A percentile compares a stretch with the other conserved stretches of the same genome.
phyloP scores from a whole-genome alignment of 306 rosid genomes.

The Comarum palustre region DNA sequence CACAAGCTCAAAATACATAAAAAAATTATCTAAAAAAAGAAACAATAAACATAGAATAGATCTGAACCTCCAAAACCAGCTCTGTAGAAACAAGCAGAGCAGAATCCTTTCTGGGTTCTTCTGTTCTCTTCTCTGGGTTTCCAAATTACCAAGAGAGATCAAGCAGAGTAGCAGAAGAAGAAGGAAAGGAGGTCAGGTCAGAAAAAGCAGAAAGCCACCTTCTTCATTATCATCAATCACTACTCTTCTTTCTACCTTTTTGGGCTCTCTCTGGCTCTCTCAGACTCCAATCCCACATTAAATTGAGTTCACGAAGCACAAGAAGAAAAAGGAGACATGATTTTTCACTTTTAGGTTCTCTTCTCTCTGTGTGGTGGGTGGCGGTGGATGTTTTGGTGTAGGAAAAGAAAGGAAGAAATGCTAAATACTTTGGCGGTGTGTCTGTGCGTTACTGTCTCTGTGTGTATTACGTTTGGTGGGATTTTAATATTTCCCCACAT shows the following conservation, averaged over 20 bases:
- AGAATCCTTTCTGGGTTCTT: constrained; percentile 5
- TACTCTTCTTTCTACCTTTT: constrained; percentile 10
- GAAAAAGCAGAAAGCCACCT: constrained; percentile 25
- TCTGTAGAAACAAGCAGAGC: constrained; percentile 11
- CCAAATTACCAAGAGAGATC: constrained; percentile 19
- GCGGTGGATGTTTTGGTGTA: not conserved
- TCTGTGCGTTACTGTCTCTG: not conserved
- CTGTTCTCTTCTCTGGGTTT: not conserved
- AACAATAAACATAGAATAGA: constrained; percentile 27
- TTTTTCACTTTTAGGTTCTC: not conserved
- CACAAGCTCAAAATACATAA: not conserved
- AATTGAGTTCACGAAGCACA: constrained; percentile 43
- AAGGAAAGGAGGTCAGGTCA: constrained; percentile 44
- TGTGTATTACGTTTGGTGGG: not conserved
- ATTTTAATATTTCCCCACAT: not conserved
- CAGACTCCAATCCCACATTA: constrained; percentile 62
- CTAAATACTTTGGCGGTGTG: not conserved
- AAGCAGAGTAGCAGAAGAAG: constrained; percentile 7
- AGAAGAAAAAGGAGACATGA: constrained; percentile 13
- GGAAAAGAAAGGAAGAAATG: not conserved
- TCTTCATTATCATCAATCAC: constrained; percentile 15
- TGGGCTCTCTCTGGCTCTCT: constrained; percentile 18
- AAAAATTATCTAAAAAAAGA: not conserved
- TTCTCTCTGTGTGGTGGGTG: not conserved
- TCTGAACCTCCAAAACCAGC: constrained; percentile 35